Percentiles rank a stretch among this genome's conserved stretches.
Conservation (phyloP, 257 asterid genomes). For the Fraxinus pennsylvanica region DNA sequence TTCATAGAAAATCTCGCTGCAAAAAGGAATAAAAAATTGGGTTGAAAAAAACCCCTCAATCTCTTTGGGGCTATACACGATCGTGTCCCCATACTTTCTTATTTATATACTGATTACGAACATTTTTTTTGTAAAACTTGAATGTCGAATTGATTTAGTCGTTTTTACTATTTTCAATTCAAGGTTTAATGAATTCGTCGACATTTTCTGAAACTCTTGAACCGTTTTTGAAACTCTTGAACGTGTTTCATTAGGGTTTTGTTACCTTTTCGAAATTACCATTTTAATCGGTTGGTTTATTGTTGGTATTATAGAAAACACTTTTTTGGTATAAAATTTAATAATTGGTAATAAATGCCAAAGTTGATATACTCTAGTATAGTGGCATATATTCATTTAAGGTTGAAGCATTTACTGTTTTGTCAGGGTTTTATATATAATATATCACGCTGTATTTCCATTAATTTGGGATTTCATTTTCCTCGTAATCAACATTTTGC, state of each 20-base stretch:
- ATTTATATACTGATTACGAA: neutral
- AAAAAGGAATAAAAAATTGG: neutral
- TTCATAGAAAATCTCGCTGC: neutral
- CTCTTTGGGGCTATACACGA: neutral
- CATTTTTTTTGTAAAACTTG: neutral
- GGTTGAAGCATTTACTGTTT: neutral
- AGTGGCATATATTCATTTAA: neutral
- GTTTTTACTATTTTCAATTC: neutral
- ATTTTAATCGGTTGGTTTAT: constrained; percentile 32
- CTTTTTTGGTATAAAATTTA: neutral
- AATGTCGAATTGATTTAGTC: neutral
- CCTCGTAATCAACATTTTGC: neutral
- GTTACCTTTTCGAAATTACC: constrained; percentile 9
- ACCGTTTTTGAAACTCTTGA: neutral
- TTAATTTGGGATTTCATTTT: neutral
- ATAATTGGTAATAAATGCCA: neutral
- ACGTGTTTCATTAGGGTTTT: neutral
- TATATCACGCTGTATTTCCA: neutral
- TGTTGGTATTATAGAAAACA: neutral
- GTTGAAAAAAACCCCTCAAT: neutral
- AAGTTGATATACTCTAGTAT: neutral
- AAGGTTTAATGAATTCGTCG: neutral
- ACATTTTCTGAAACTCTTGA: neutral
- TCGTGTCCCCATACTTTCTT: neutral
- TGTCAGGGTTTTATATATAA: neutral